A percentile compares a stretch with the other conserved stretches of the same genome.
Conservation (phyloP, 148 eudicot genomes). For the Persicaria tinctoria region DNA sequence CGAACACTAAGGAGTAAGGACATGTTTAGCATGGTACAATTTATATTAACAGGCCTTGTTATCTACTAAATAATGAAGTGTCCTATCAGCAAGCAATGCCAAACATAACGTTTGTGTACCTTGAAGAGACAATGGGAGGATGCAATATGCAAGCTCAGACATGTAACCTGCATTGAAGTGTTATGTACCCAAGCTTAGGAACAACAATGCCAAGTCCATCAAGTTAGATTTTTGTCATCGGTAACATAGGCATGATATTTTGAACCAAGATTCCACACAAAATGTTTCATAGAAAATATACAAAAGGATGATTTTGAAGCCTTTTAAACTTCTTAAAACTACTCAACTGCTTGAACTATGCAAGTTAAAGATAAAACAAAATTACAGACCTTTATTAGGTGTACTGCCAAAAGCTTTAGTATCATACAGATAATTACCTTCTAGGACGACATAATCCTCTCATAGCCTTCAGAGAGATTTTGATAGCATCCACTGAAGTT, state of each 20-base stretch:
- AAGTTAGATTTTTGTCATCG: background rate
- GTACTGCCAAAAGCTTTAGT: background rate
- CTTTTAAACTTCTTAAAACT: background rate
- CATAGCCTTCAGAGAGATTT: background rate
- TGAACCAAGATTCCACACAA: background rate
- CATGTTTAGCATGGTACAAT: too few species aligned
- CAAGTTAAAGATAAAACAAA: background rate
- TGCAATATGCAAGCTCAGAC: background rate
- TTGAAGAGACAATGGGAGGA: background rate
- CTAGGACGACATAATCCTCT: background rate
- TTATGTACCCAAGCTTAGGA: background rate
- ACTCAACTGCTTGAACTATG: background rate
- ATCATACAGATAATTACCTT: slow-evolving; percentile 5
- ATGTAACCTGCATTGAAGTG: background rate
- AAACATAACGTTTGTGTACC: background rate
- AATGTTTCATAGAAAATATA: background rate
- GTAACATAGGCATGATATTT: background rate
- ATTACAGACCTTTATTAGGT: background rate
- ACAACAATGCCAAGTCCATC: background rate
- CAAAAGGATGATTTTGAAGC: background rate
- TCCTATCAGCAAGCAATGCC: too few species aligned
- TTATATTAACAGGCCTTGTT: too few species aligned
- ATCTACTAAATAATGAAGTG: too few species aligned
- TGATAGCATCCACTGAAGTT: background rate
- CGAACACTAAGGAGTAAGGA: too few species aligned